Base-by-base conservation (phyloP, 306 rosid genomes). In the Gleditsia sinensis region DNA sequence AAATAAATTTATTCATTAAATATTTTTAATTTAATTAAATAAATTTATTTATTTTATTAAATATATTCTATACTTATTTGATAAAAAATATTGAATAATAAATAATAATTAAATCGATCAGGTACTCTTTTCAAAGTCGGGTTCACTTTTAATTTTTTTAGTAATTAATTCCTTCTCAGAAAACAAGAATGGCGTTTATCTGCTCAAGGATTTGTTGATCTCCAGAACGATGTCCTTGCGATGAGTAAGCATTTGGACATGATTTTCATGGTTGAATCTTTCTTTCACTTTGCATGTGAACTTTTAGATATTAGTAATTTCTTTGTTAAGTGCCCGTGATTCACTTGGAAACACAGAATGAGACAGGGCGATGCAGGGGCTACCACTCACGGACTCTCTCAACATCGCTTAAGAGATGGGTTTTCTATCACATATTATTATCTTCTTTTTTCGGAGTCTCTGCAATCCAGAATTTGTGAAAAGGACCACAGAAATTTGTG, bases 241-340 rank as follows among this genome's bases (percentile, higher is more conserved):
- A 55, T 12, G 51, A 55, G 24, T 9, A 13, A 12, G 36, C 60
- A 12, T 55, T 25, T 10, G 36, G 36, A 54, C 36, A 27, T 12
- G 9, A 36, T 36, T 36, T 5, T 36, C 42, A 36, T 36, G 9
- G 42, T 1, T 5, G 42, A 7, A 36, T 4, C n/a, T n/a, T n/a
- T n/a, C n/a, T 67, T 49, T 11, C 42, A 30, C 30, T 11, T n/a
- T 68, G 46, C 73, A 30, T 13, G 73, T 48, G 73, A 68, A 49
- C 45, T 3, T 48, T 12, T 2, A 20, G 58, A n/a, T n/a, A n/a
- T 6, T 16, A 30, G 40, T 28, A 57, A 14, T n/a, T 30, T 57
- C 36, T 24, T 16, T 14, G 5, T 19, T 68, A 8, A 30, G 33
- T 1, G 42, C 74, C 33, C 74, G 74, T 69, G 74, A 69, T 3